Percentiles rank a stretch among this genome's conserved stretches.
Evolutionary conservation across 352 stramenopile genomes (phyloP).

Genomic region (Pythium plurisporium): DNA sequence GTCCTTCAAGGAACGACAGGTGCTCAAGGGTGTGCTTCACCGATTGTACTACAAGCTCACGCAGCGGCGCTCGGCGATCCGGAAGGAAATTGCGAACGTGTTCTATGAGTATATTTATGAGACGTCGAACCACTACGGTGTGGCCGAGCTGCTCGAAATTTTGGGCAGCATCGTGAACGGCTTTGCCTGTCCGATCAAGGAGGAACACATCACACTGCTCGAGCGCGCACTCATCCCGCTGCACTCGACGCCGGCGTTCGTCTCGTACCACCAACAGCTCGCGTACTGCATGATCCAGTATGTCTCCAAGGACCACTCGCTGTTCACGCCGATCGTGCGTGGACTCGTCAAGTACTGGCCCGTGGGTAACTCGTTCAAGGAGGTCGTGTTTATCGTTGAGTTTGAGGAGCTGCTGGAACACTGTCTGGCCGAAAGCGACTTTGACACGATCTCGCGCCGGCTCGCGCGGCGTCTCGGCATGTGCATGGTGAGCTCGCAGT

Average conservation of each 20-base stretch:
- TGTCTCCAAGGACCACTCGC: slow-evolving; percentile 82
- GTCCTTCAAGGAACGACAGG: slow-evolving; percentile 83
- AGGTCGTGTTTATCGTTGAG: slow-evolving; percentile 87
- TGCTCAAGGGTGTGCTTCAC: slow-evolving; percentile 84
- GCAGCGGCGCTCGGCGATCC: slow-evolving; percentile 81
- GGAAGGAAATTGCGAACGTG: slow-evolving; percentile 82
- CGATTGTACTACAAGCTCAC: slow-evolving; percentile 89
- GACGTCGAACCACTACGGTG: slow-evolving; percentile 83
- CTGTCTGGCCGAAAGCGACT: slow-evolving; percentile 73
- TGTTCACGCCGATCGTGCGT: slow-evolving; percentile 79
- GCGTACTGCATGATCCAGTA: slow-evolving; percentile 90
- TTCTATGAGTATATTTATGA: slow-evolving; percentile 94
- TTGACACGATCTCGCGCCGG: slow-evolving; percentile 54
- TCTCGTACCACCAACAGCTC: slow-evolving; percentile 86
- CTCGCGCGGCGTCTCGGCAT: slow-evolving; percentile 61
- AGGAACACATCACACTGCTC: slow-evolving; percentile 82
- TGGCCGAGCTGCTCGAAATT: slow-evolving; percentile 85
- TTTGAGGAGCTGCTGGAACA: slow-evolving; percentile 88
- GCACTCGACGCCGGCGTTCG: slow-evolving; percentile 79
- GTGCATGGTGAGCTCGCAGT: slow-evolving; percentile 81
- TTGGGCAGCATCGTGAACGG: slow-evolving; percentile 87
- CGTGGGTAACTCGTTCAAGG: slow-evolving; percentile 85
- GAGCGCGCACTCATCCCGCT: slow-evolving; percentile 83
- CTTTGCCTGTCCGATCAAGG: slow-evolving; percentile 87
- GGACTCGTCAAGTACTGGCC: slow-evolving; percentile 84